phyloP scores from a whole-genome alignment of 495 filamentous ascomycete genomes.

The Mytilinidion resinicola region DNA sequence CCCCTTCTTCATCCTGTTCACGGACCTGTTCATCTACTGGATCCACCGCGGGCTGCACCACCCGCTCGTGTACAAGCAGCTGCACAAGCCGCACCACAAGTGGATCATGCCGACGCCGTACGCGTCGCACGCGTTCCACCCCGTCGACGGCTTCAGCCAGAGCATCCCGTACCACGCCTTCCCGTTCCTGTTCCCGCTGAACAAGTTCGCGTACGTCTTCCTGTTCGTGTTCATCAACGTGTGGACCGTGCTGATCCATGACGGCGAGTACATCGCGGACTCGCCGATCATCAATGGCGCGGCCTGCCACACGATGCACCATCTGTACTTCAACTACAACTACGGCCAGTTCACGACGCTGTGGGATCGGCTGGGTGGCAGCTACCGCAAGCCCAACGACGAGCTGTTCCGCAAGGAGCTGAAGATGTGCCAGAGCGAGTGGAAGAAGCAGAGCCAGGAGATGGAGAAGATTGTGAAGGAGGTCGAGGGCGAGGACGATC shows the following conservation, averaged over 20 bases:
- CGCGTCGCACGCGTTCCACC: constrained; percentile 91
- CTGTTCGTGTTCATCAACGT: constrained; percentile 92
- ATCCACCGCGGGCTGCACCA: constrained; percentile 90
- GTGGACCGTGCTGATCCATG: constrained; percentile 97
- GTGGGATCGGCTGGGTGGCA: constrained; percentile 87
- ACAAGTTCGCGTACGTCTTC: constrained; percentile 80
- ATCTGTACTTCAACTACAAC: constrained; percentile 98
- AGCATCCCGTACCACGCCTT: constrained; percentile 89
- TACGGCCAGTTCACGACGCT: constrained; percentile 95
- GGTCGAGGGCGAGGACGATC: constrained; percentile 84
- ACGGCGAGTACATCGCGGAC: constrained; percentile 91
- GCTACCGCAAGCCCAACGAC: constrained; percentile 81
- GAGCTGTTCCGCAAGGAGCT: constrained; percentile 81
- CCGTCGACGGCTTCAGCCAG: constrained; percentile 88
- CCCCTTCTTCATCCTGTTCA: constrained; percentile 87
- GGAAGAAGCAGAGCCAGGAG: constrained; percentile 72
- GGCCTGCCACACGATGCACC: constrained; percentile 94
- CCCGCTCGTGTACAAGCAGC: constrained; percentile 70
- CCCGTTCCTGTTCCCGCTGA: constrained; percentile 86
- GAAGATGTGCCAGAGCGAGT: constrained; percentile 79
- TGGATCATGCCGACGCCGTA: constrained; percentile 99
- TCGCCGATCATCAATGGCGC: constrained; percentile 87
- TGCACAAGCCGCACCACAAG: constrained; percentile 98
- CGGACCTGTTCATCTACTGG: constrained; percentile 90
- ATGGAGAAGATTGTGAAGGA: constrained; percentile 80